Evolutionary conservation across 129 eudicot genomes (phyloP), one percentile per base, ranked within the genome.

Genomic region (Saposhnikovia divaricata): DNA sequence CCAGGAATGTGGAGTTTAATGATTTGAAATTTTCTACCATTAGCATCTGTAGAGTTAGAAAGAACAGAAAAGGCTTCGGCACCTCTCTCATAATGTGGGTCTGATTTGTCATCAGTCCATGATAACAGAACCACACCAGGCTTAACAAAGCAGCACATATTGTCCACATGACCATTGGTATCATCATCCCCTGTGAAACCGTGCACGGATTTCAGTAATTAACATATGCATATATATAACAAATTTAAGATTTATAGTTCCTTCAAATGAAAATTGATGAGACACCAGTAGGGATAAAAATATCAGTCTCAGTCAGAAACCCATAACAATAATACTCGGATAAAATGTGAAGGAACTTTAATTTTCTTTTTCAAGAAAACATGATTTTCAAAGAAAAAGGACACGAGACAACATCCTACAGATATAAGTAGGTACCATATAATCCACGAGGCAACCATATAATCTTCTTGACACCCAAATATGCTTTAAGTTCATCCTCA

Each of bases 391-490:
- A 44, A 45, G 18, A 9, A 6, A n/a, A 45, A 46, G 27, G 61
- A 42, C 61, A 75, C 12, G 43, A 46, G n/a, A 44, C n/a, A 73
- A 46, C 34, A 43, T 73, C 44, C 16, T 15, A 81, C 25, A 61
- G 25, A 61, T 14, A 63, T 34, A 28, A 37, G 72, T 50, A 77
- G 7, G 74, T 91, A 91, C 99, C 99, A 68, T 68, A 86, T 74
- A 95, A 81, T 76, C 99, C 99, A 53, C 87, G 89, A 70, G 97
- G 99, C 80, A 95, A 85, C 99, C 99, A 95, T 31, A 95, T 85
- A 81, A 92, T 63, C 87, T 92, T 95, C 82, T 83, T 69, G 63
- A 92, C 91, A 79, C 96, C 93, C 77, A 92, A 92, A 83, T 92
- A 95, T 77, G 90, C 85, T 86, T 90, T 92, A 43, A 95, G 96